A percentile compares a stretch with the other conserved stretches of the same genome.
phyloP scores from a whole-genome alignment of 768 basidiomycete species.

The Lepiota brunneoincarnata region DNA sequence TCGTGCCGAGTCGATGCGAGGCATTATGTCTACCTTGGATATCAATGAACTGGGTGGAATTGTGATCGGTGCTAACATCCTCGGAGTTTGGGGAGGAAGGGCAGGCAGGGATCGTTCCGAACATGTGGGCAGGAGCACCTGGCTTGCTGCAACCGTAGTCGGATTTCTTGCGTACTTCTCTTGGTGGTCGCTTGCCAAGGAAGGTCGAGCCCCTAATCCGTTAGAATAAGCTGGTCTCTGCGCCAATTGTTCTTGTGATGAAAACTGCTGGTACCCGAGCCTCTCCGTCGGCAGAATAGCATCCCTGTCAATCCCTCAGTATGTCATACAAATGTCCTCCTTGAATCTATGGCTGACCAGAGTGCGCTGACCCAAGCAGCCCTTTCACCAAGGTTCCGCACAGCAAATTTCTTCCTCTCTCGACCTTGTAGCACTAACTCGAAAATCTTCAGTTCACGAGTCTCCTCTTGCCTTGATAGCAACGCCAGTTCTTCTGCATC shows the following conservation, averaged over 20 bases:
- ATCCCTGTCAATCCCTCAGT: constrained; percentile 44
- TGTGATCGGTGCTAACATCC: constrained; percentile 14
- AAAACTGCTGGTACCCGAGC: background rate
- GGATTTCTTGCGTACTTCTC: background rate
- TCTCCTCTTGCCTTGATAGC: constrained; percentile 35
- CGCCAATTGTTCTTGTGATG: background rate
- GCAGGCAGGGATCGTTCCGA: constrained; percentile 31
- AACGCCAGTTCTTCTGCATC: constrained; percentile 39
- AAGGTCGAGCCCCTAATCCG: background rate
- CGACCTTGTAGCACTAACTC: constrained; percentile 60
- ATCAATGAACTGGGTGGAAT: constrained; percentile 11
- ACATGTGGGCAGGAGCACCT: constrained; percentile 9
- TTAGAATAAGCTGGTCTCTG: background rate
- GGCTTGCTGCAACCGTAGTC: background rate
- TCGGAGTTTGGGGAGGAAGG: constrained; percentile 21
- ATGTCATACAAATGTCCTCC: background rate
- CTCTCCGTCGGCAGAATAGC: constrained; percentile 42
- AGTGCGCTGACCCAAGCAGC: constrained; percentile 75
- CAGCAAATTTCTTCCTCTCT: constrained; percentile 59
- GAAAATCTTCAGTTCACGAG: constrained; percentile 50
- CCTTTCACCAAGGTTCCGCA: constrained; percentile 55
- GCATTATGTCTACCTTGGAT: constrained; percentile 6
- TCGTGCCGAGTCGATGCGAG: constrained; percentile 9
- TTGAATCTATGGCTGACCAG: constrained; percentile 45
- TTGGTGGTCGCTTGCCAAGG: background rate